These are phyloP conservation scores for Aureobasidium zeae DNA, from an alignment of 2,329 filamentous ascomycete species.

Conservation along the genomic window DNA sequence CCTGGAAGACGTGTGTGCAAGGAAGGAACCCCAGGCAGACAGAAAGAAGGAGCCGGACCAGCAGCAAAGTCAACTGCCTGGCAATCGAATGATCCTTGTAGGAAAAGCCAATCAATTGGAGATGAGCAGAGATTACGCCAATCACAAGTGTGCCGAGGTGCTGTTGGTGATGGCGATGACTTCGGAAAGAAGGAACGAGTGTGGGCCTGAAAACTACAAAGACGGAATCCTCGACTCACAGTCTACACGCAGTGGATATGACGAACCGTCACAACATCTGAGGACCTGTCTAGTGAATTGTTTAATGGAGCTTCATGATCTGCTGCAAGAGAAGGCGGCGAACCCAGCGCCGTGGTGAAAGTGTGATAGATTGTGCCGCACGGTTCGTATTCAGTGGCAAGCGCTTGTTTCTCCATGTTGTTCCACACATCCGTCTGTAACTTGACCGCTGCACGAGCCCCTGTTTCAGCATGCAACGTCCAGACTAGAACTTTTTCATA, in stretches of 20 bases:
- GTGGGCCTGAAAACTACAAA: not conserved
- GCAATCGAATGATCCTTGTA: no score
- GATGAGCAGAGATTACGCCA: not conserved
- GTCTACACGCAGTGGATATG: no score
- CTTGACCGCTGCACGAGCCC: conserved; percentile 6
- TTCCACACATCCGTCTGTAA: conserved; percentile 3
- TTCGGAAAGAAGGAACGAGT: not conserved
- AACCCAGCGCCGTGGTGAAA: conserved; percentile 3
- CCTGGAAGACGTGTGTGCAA: not conserved
- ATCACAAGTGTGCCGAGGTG: not conserved
- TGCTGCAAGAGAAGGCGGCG: not conserved
- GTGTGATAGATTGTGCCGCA: not conserved
- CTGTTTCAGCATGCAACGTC: conserved; percentile 8
- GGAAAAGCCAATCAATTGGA: no score
- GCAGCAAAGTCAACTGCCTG: not conserved
- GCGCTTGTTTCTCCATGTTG: conserved; percentile 7
- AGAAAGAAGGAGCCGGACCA: not conserved
- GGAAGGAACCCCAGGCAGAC: not conserved
- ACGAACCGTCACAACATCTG: not conserved
- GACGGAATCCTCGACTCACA: no score
- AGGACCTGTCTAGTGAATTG: not conserved
- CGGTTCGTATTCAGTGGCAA: not conserved
- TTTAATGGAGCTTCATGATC: not conserved
- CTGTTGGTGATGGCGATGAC: no score
- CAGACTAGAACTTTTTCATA: no score